Evolutionary conservation across 768 basidiomycete species (phyloP).

Genomic region (Naganishia antarctica): DNA sequence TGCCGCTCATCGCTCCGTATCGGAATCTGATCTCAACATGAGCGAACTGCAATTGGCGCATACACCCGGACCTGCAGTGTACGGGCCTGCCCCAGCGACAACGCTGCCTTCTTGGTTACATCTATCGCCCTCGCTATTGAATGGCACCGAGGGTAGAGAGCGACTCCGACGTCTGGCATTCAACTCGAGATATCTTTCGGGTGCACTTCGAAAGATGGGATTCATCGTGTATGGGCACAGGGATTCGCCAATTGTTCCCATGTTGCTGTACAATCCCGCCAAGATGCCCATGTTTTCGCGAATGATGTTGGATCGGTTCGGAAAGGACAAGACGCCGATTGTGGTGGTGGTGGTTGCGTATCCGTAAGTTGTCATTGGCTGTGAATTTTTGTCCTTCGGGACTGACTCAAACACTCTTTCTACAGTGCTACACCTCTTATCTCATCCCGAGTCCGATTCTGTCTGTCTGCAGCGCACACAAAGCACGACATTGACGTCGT

Average conservation of each 20-base stretch:
- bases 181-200: conserved; percentile 86
- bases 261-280: conserved; percentile 84
- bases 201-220: conserved; percentile 78
- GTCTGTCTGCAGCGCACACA: conserved; percentile 88
- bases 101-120: conserved; percentile 72
- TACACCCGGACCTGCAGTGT: conserved; percentile 31
- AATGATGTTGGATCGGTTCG: conserved; percentile 65
- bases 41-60: conserved; percentile 31
- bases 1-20: conserved; percentile 34
- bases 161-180: conserved; percentile 86
- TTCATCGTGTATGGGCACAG: conserved; percentile 94
- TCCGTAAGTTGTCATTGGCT: conserved; percentile 40
- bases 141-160: conserved; percentile 75
- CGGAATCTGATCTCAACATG: conserved; percentile 48
- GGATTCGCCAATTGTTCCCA: conserved; percentile 86
- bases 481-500: conserved; percentile 91
- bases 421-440: conserved; percentile 72
- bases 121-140: conserved; percentile 66
- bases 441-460: conserved; percentile 84
- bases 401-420: conserved; percentile 31
- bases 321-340: conserved; percentile 60
- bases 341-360: conserved; percentile 86
- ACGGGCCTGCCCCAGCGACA: conserved; percentile 63
- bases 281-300: conserved; percentile 89
- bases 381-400: background rate